These are phyloP conservation scores for Aspergillus sclerotialis DNA, from an alignment of 2,329 filamentous ascomycete genomes.

Conservation along the genomic window DNA sequence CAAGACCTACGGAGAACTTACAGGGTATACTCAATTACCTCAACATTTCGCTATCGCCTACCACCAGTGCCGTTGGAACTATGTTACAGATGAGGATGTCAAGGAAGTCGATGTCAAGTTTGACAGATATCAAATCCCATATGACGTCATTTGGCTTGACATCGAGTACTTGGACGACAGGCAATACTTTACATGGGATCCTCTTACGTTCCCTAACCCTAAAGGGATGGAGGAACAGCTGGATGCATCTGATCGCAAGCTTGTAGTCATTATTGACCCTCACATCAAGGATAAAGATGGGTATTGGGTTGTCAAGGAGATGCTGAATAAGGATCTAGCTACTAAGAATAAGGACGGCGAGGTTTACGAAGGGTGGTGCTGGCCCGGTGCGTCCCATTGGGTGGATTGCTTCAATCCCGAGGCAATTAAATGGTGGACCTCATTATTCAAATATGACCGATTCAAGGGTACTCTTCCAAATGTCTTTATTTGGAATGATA, in stretches of 20 bases:
- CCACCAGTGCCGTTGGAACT: conserved; percentile 99
- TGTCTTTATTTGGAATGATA: conserved; percentile 97
- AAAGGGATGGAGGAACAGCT: conserved; percentile 82
- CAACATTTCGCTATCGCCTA: conserved; percentile 90
- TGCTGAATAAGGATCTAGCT: conserved; percentile 76
- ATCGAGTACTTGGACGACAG: conserved; percentile 96
- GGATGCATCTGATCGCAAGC: conserved; percentile 75
- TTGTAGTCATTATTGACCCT: conserved; percentile 92
- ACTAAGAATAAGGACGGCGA: conserved; percentile 85
- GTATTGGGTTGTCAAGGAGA: conserved; percentile 69
- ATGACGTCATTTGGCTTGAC: conserved; percentile 98
- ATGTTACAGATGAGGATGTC: conserved; percentile 93
- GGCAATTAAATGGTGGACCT: conserved; percentile 83
- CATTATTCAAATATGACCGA: conserved; percentile 75
- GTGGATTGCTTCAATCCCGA: conserved; percentile 93
- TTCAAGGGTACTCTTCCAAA: conserved; percentile 85
- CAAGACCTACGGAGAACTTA: conserved; percentile 79
- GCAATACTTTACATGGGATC: conserved; percentile 98
- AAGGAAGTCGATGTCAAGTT: conserved; percentile 95
- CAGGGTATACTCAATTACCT: conserved; percentile 83
- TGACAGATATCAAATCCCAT: conserved; percentile 90
- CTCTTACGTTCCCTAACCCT: conserved; percentile 78
- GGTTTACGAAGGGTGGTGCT: conserved; percentile 95
- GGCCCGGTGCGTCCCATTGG: conserved; percentile 96
- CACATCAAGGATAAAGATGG: conserved; percentile 89